Base-by-base conservation (phyloP, 1,284 basidiomycete species). In the Austropuccinia psidii region DNA sequence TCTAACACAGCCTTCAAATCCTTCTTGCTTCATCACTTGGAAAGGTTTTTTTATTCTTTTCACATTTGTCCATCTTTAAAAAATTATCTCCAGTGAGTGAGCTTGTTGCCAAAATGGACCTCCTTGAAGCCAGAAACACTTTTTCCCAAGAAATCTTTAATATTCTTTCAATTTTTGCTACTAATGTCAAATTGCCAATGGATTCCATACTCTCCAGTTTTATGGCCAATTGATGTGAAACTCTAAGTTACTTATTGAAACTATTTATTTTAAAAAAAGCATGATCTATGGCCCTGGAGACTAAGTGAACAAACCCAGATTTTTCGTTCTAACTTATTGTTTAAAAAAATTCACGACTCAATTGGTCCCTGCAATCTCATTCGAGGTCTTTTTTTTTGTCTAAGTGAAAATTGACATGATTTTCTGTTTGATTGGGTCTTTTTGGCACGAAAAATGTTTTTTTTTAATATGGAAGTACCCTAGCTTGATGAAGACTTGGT, bases 181-280 rank as follows among this genome's bases (percentile, higher is more conserved):
- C 41, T 8, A 15, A 45, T 1, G 41, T 27, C 6, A 50, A 50
- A 47, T 69, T 69, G 9, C 67, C 54, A 27, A 45, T 69, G 8
- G 50, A 55, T n/a, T 54, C 67, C 29, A 69, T 24, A 11, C 54
- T 15, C 37, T 67, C 65, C 43, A 65, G 27, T 5, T 2, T 65
- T 17, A 65, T 15, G 27, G 62, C 62, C 2, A 65, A 17, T 49
- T 65, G 62, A 17, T 65, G 62, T 2, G 29, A 1, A 21, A 65
- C 47, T 4, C 41, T 39, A 6, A 45, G 62, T 8, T 47, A 45
- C 13, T 21, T 39, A n/a, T 49, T 27, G 19, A 6, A 11, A 11
- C 21, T 11, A 17, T 2, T n/a, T 31, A 11, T 24, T 8, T 45
- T 8, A 45, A 65, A 67, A 0, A 49, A 21, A 24, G 65, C 31